Conservation (phyloP, 2,329 filamentous ascomycete genomes). For the Calycina marina region DNA sequence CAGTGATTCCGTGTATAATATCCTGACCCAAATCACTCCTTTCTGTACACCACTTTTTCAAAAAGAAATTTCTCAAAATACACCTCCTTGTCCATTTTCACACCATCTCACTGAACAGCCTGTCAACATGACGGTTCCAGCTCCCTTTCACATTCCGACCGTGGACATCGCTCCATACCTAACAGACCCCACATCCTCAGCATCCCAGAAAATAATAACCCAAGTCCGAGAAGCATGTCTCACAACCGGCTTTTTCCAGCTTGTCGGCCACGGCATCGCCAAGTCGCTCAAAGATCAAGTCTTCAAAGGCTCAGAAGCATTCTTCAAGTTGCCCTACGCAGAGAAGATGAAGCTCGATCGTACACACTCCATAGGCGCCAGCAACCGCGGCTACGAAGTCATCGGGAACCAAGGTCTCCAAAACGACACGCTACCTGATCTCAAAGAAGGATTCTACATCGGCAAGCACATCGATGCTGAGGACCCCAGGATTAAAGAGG, state of each 20-base stretch:
- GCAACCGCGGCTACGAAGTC: slow-evolving; percentile 34
- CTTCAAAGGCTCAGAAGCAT: slow-evolving; percentile 25
- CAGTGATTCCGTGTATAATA: too few species aligned
- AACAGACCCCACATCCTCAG: slow-evolving; percentile 1
- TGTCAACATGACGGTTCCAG: neutral
- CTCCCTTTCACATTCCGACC: slow-evolving; percentile 1
- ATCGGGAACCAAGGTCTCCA: slow-evolving; percentile 31
- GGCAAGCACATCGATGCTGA: slow-evolving; percentile 27
- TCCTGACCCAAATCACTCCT: too few species aligned
- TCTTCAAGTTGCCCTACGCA: slow-evolving; percentile 32
- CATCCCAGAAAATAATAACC: slow-evolving; percentile 14
- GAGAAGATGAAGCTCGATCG: slow-evolving; percentile 27
- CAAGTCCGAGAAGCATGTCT: slow-evolving; percentile 28
- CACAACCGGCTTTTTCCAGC: slow-evolving; percentile 36
- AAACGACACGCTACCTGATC: slow-evolving; percentile 28
- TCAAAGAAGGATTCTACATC: slow-evolving; percentile 31
- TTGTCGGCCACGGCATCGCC: slow-evolving; percentile 30
- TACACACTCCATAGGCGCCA: slow-evolving; percentile 16
- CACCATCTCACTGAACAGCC: too few species aligned
- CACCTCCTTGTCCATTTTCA: too few species aligned
- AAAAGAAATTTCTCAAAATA: neutral
- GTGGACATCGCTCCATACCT: slow-evolving; percentile 3
- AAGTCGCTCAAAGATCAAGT: slow-evolving; percentile 24
- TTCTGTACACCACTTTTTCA: too few species aligned
- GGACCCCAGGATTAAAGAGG: slow-evolving; percentile 22